Evolutionary conservation across 1,139 yeast species (phyloP), one percentile per base, ranked within the genome.

Genomic region (Pneumocystis canis): DNA sequence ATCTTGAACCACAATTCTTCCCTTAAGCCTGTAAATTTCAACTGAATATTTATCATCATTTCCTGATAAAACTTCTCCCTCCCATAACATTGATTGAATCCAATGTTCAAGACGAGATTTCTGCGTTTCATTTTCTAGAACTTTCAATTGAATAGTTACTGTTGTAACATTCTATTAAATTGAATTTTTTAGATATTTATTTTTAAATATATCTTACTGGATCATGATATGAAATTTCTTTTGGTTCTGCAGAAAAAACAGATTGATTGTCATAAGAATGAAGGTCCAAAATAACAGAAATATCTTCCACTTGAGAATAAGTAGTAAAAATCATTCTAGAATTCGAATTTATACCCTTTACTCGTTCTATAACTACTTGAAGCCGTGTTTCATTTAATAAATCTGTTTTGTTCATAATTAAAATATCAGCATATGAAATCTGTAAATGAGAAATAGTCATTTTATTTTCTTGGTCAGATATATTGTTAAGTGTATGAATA

Each of bases 1-100:
- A 1, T 65, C 61, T 33, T 33, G 14, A 20, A 68, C 66, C 2
- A 84, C 80, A 20, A 89, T 68, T 6, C 88, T 73, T 0, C 97
- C 98, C 71, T 94, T 92, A 3, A 86, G 76, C 66, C 99, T 75
- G 69, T 89, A 96, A 1, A 92, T 68, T 89, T 97, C 37, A 67
- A 58, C 16, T 53, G 60, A 9, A 35, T 53, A 16, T 56, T 41
- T 20, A 60, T 28, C 62, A 14, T 65, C 28, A 25, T 37, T 58
- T 14, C 35, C 53, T 11, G 61, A 35, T 35, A 56, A 57, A 2
- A 81, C 77, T 0, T 68, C 62, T 0, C 77, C 82, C 63, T 85
- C 87, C 96, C 96, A 88, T 32, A 89, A 73, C 0, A 86, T 71
- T 30, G 76, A 71, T 70, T 86, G 95, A 14, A 89, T 72, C 72